Conservation (phyloP, 805 yeast species). For the Candida glaebosa region DNA sequence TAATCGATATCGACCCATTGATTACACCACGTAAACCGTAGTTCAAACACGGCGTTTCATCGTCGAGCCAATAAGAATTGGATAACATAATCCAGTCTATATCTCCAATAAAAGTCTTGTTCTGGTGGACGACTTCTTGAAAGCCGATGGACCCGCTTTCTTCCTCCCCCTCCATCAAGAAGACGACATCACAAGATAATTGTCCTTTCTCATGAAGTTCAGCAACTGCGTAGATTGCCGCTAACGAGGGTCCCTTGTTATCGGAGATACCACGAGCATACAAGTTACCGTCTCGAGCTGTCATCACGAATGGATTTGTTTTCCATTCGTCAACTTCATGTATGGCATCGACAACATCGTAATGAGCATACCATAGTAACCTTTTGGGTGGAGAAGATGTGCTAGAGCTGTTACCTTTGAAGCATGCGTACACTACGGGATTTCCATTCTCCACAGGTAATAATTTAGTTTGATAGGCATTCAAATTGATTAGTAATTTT, state of each 20-base stretch:
- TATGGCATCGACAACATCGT: constrained; percentile 86
- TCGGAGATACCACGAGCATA: constrained; percentile 93
- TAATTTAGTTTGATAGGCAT: constrained; percentile 64
- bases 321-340: constrained; percentile 59
- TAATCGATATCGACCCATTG: constrained; percentile 68
- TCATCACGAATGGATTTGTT: constrained; percentile 72
- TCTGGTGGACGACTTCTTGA: constrained; percentile 54
- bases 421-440: constrained; percentile 79
- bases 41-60: constrained; percentile 82
- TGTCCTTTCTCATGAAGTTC: constrained; percentile 51
- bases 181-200: constrained; percentile 70
- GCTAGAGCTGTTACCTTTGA: constrained; percentile 26
- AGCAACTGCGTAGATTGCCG: constrained; percentile 84
- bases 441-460: constrained; percentile 76
- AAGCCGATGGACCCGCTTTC: constrained; percentile 91
- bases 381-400: constrained; percentile 20
- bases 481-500: constrained; percentile 59
- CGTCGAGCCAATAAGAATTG: constrained; percentile 93
- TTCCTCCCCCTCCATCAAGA: constrained; percentile 92
- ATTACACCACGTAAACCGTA: constrained; percentile 93
- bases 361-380: constrained; percentile 90
- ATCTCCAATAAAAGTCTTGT: constrained; percentile 47
- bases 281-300: constrained; percentile 78
- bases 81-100: constrained; percentile 89
- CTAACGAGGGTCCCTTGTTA: constrained; percentile 89